phyloP scores from a whole-genome alignment of 2,329 filamentous ascomycete species.

The Rachicladosporium sp. region DNA sequence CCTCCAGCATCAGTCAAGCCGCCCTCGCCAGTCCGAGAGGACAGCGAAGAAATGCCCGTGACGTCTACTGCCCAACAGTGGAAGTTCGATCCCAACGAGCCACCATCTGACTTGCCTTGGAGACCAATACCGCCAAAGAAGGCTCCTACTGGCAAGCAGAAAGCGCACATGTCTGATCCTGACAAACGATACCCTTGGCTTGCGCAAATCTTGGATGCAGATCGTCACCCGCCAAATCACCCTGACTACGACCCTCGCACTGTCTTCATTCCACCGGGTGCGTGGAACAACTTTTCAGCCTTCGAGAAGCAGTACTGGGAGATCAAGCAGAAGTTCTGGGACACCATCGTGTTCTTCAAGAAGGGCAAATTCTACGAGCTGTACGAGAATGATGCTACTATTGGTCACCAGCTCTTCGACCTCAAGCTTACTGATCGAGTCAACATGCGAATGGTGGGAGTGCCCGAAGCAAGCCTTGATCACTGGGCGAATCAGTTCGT shows the following conservation, averaged over 20 bases:
- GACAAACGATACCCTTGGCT: slow-evolving; percentile 85
- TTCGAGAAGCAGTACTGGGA: slow-evolving; percentile 99
- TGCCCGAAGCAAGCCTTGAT: slow-evolving; percentile 88
- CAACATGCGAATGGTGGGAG: slow-evolving; percentile 99
- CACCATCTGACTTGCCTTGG: slow-evolving; percentile 38
- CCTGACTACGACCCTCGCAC: slow-evolving; percentile 86
- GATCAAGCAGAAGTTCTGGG: slow-evolving; percentile 96
- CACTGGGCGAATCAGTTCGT: slow-evolving; percentile 98
- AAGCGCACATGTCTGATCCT: slow-evolving; percentile 70
- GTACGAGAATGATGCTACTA: slow-evolving; percentile 93
- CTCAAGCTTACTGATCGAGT: slow-evolving; percentile 95
- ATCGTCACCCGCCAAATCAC: slow-evolving; percentile 63
- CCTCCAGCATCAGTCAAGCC: slow-evolving; percentile 25
- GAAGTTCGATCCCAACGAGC: slow-evolving; percentile 56
- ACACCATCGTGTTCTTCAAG: slow-evolving; percentile 98
- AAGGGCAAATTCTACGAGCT: slow-evolving; percentile 99
- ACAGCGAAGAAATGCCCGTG: slow-evolving; percentile 39
- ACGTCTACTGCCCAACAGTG: slow-evolving; percentile 72
- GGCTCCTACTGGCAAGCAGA: slow-evolving; percentile 34
- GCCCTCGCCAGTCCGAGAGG: slow-evolving; percentile 29
- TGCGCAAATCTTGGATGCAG: slow-evolving; percentile 71
- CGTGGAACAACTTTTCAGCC: slow-evolving; percentile 73
- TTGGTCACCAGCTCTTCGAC: slow-evolving; percentile 93
- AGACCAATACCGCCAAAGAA: slow-evolving; percentile 23
- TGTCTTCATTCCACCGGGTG: slow-evolving; percentile 73